A percentile compares a stretch with the other conserved stretches of the same genome.
Evolutionary conservation across 495 filamentous ascomycete species (phyloP).

Genomic region (Barbatosphaeria neglecta): DNA sequence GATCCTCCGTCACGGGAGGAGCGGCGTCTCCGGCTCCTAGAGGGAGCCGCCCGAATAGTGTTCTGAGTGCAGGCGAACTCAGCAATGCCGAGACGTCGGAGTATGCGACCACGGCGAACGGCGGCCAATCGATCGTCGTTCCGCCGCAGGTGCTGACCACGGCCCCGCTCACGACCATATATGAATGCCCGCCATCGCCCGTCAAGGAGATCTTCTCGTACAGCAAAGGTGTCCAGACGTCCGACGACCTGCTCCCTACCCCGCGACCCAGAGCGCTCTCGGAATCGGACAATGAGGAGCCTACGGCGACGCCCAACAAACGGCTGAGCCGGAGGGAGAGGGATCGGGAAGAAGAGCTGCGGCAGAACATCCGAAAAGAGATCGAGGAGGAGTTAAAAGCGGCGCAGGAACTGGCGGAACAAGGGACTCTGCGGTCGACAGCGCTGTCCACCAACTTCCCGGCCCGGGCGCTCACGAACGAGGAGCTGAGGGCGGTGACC

Average conservation of each 20-base stretch:
- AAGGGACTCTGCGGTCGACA: constrained; percentile 34
- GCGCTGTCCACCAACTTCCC: constrained; percentile 52
- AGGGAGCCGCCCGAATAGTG: constrained; percentile 75
- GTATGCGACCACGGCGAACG: constrained; percentile 26
- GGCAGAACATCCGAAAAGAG: constrained; percentile 72
- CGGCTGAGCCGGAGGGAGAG: constrained; percentile 62
- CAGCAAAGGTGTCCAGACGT: constrained; percentile 90
- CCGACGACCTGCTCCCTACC: constrained; percentile 50
- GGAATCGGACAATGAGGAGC: constrained; percentile 45
- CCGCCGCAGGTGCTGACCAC: constrained; percentile 43
- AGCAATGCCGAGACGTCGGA: constrained; percentile 62
- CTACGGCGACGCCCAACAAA: constrained; percentile 45
- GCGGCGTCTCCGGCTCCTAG: constrained; percentile 48
- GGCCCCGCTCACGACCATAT: constrained; percentile 56
- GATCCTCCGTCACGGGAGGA: constrained; percentile 57
- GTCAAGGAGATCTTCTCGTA: constrained; percentile 79
- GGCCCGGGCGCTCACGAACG: constrained; percentile 64
- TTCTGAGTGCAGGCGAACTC: constrained; percentile 61
- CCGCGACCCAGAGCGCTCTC: constrained; percentile 36
- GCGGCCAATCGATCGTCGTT: constrained; percentile 16
- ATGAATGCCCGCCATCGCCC: constrained; percentile 61
- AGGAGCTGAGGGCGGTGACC: constrained; percentile 86
- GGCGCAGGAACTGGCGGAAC: constrained; percentile 43
- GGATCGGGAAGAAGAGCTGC: constrained; percentile 77
- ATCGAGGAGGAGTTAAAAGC: constrained; percentile 85